Percentiles rank a stretch among this genome's conserved stretches.
Conservation (phyloP, 495 filamentous ascomycete genomes). For the Aspergillus affinis region DNA sequence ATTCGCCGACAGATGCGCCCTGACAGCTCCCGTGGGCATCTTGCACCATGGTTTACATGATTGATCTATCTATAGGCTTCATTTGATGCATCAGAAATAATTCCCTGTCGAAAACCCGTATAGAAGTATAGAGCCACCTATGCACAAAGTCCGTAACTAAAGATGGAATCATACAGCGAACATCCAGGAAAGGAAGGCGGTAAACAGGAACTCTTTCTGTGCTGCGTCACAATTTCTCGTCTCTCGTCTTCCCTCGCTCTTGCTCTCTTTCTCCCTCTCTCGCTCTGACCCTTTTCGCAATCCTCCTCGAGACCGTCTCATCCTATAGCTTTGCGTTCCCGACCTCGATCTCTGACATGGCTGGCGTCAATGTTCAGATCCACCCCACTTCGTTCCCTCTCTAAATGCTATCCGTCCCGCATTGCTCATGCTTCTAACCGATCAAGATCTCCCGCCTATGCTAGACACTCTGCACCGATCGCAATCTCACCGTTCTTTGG, state of each 20-base stretch:
- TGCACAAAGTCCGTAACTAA: too few relatives aligned
- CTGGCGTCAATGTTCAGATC: conserved; percentile 26
- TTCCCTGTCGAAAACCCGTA: not conserved
- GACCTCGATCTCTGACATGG: conserved; percentile 9
- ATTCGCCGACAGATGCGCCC: not conserved
- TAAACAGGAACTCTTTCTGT: not conserved
- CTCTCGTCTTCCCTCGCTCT: not conserved
- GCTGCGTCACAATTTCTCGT: not conserved
- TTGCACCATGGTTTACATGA: too few relatives aligned
- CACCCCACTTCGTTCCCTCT: not conserved
- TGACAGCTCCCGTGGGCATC: too few relatives aligned
- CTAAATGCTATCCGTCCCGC: conserved; percentile 2
- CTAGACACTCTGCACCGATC: not conserved
- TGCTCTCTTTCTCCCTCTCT: not conserved
- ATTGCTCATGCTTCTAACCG: not conserved
- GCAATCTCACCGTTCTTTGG: not conserved
- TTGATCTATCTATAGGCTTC: too few relatives aligned
- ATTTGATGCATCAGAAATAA: too few relatives aligned
- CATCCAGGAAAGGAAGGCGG: not conserved
- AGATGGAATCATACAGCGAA: too few relatives aligned
- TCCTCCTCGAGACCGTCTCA: not conserved
- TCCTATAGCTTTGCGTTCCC: not conserved
- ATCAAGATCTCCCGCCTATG: conserved; percentile 5
- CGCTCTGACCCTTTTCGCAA: not conserved
- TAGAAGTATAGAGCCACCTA: not conserved